Evolutionary conservation across 2,329 filamentous ascomycete genomes (phyloP).

Genomic region (Talaromyces pinophilus): DNA sequence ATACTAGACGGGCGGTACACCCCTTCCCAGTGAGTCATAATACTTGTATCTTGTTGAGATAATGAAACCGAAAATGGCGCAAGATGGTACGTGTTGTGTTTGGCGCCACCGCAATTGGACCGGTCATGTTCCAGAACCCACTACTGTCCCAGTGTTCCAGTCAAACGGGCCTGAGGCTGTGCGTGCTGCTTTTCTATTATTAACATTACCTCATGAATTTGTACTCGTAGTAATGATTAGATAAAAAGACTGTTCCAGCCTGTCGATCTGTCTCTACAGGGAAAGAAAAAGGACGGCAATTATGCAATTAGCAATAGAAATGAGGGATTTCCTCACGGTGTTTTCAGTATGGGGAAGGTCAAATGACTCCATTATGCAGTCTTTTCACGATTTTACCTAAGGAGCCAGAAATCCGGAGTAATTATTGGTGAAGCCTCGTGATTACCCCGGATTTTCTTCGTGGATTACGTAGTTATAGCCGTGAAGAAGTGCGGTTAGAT

Average conservation of each 20-base stretch:
- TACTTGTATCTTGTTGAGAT: background rate
- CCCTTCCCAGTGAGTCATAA: background rate
- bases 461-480: slow-evolving; percentile 5
- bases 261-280: slow-evolving; percentile 16
- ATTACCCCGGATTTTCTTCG: slow-evolving; percentile 14
- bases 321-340: slow-evolving; percentile 12
- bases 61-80: slow-evolving; percentile 7
- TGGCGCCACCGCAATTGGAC: slow-evolving; percentile 17
- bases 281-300: background rate
- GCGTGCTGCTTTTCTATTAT: slow-evolving; percentile 17
- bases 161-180: slow-evolving; percentile 16
- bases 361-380: background rate
- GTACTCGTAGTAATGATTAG: background rate
- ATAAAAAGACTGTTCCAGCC: slow-evolving; percentile 17
- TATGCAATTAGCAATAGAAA: slow-evolving; percentile 8
- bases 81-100: background rate
- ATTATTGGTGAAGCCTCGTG: slow-evolving; percentile 1
- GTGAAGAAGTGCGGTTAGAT: background rate
- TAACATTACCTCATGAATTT: slow-evolving; percentile 14
- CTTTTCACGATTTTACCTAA: background rate
- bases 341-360: background rate
- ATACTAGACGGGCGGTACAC: background rate
- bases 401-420: background rate
- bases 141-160: background rate
- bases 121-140: background rate